phyloP scores from a whole-genome alignment of 164 flowering plant genomes.

The Euptelea pleiosperma region DNA sequence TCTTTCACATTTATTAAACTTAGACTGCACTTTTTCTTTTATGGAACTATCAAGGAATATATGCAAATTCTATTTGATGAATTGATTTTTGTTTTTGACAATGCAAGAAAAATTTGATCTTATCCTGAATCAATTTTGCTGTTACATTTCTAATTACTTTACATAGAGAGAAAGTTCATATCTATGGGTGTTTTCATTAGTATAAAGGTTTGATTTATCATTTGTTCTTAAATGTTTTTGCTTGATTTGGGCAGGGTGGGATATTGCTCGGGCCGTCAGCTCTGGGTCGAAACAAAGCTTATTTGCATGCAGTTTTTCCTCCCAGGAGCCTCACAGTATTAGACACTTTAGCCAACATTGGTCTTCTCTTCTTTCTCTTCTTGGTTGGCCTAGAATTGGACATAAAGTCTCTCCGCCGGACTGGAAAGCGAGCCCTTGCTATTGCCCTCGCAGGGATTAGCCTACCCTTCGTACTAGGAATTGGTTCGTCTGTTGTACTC shows the following conservation, averaged over 20 bases:
- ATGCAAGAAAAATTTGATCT: too few species aligned
- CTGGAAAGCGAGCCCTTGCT: conserved; percentile 52
- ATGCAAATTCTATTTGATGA: too few species aligned
- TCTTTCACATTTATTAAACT: too few species aligned
- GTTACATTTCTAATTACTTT: neutral
- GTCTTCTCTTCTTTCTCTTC: conserved; percentile 75
- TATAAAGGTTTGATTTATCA: too few species aligned
- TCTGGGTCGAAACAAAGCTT: conserved; percentile 52
- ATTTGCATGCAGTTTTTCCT: conserved; percentile 53
- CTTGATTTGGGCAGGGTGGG: conserved; percentile 66
- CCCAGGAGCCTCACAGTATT: conserved; percentile 55
- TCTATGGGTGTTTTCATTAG: too few species aligned
- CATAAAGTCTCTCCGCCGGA: conserved; percentile 41
- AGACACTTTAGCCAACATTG: conserved; percentile 77
- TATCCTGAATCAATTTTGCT: too few species aligned
- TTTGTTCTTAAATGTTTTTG: too few species aligned
- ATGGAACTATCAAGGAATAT: too few species aligned
- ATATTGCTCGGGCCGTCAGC: conserved; percentile 77
- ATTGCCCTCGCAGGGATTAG: conserved; percentile 71
- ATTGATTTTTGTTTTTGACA: too few species aligned
- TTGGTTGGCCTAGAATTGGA: conserved; percentile 75
- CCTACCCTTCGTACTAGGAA: conserved; percentile 63
- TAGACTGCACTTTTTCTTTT: too few species aligned
- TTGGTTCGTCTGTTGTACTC: conserved; percentile 58
- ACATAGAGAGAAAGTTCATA: too few species aligned